Evolutionary conservation across 768 basidiomycete genomes (phyloP).

Genomic region (Lactarius psammicola): DNA sequence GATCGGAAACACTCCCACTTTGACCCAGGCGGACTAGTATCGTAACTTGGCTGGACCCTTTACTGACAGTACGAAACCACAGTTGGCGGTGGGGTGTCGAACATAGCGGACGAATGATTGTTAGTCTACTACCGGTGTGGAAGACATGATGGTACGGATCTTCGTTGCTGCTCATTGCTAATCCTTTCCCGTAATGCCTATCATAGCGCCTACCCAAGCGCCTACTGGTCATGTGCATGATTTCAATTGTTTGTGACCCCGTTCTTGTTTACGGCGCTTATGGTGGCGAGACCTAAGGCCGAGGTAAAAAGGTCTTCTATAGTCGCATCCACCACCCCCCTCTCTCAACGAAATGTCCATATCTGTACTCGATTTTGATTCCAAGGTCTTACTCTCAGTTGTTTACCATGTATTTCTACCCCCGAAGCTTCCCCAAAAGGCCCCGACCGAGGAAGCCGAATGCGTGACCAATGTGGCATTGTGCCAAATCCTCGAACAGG

Average conservation of each 20-base stretch:
- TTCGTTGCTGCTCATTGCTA: too few species aligned
- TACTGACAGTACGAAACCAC: not conserved
- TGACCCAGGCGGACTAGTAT: not conserved
- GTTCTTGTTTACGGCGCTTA: not conserved
- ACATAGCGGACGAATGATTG: too few species aligned
- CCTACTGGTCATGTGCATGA: not conserved
- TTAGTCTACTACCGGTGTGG: too few species aligned
- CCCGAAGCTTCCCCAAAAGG: slow-evolving; percentile 17
- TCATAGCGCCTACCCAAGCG: too few species aligned
- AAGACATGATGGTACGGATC: too few species aligned
- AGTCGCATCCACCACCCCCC: not conserved
- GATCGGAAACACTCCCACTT: not conserved
- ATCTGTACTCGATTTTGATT: not conserved
- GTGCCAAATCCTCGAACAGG: slow-evolving; percentile 12
- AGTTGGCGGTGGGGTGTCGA: not conserved
- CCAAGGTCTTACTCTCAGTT: slow-evolving; percentile 1
- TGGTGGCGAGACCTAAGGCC: not conserved
- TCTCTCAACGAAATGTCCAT: not conserved
- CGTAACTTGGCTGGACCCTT: not conserved
- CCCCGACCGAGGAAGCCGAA: not conserved
- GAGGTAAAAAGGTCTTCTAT: not conserved
- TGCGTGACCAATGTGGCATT: not conserved
- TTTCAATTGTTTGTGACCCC: not conserved
- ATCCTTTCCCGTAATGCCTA: too few species aligned
- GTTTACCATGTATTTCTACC: slow-evolving; percentile 17